Conservation (phyloP, 2,329 filamentous ascomycete species). For the Aspergillus flavus region DNA sequence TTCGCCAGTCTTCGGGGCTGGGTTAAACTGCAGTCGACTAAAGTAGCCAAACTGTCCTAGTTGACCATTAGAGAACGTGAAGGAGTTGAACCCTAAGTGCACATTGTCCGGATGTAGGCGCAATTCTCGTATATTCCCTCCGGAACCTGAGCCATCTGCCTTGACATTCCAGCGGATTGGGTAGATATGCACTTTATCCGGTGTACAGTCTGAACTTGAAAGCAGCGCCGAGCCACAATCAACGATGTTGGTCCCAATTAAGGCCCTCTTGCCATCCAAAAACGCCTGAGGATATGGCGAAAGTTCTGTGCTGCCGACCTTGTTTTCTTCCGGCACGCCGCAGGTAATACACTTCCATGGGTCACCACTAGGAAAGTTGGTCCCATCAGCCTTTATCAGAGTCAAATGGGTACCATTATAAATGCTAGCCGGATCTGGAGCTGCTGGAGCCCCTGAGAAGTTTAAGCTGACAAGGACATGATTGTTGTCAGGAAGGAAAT, state of each 20-base stretch:
- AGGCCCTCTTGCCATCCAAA: constrained; percentile 38
- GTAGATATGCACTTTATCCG: constrained; percentile 43
- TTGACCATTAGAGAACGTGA: constrained; percentile 28
- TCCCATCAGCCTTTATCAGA: constrained; percentile 47
- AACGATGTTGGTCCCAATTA: constrained; percentile 34
- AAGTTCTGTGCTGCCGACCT: constrained; percentile 20
- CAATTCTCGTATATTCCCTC: constrained; percentile 45
- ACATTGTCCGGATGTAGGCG: constrained; percentile 50
- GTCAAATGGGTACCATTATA: constrained; percentile 48
- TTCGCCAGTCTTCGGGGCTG: constrained; percentile 31
- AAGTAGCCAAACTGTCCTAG: constrained; percentile 37
- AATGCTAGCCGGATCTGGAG: constrained; percentile 45
- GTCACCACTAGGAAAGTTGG: constrained; percentile 48
- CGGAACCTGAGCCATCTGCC: constrained; percentile 32
- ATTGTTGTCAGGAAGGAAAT: constrained; percentile 48
- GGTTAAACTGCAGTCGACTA: constrained; percentile 46
- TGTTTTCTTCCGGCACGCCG: constrained; percentile 41
- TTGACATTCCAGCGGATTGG: constrained; percentile 43
- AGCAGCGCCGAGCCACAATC: constrained; percentile 42
- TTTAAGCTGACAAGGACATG: constrained; percentile 45
- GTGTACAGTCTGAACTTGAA: constrained; percentile 40
- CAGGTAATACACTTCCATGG: constrained; percentile 54
- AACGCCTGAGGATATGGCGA: constrained; percentile 51
- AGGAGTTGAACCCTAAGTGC: constrained; percentile 49
- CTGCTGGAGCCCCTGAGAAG: constrained; percentile 47